A percentile compares a stretch with the other conserved stretches of the same genome.
These are phyloP conservation scores for Mrakia hoshinonis DNA, from an alignment of 768 basidiomycete species.

Conservation along the genomic window DNA sequence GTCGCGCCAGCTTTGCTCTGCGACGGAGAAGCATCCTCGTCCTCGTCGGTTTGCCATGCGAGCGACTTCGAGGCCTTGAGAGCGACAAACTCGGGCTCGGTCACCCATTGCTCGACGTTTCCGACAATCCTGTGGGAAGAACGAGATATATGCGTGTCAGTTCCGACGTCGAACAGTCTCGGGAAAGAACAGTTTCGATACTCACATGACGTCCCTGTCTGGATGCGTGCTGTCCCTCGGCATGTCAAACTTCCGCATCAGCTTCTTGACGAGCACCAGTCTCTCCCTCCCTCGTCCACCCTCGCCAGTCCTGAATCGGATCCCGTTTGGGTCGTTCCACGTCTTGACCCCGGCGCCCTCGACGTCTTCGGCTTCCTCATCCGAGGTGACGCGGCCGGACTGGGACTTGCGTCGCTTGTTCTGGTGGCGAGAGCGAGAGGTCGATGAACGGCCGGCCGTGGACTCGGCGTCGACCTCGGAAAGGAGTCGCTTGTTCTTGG, in stretches of 20 bases:
- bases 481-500: conserved; percentile 14
- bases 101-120: conserved; percentile 24
- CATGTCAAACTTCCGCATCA: conserved; percentile 24
- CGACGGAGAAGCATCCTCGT: neutral
- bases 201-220: conserved; percentile 12
- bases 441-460: neutral
- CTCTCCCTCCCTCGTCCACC: conserved; percentile 18
- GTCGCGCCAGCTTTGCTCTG: neutral
- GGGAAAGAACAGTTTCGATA: neutral
- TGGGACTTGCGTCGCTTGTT: conserved; percentile 16
- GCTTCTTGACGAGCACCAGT: conserved; percentile 27
- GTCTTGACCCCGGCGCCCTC: neutral
- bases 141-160: neutral
- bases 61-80: conserved; percentile 22
- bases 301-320: conserved; percentile 17
- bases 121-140: conserved; percentile 12
- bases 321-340: conserved; percentile 23
- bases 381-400: neutral
- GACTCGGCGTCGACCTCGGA: conserved; percentile 24
- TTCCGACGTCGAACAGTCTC: neutral
- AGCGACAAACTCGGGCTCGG: conserved; percentile 15
- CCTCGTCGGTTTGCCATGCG: conserved; percentile 28
- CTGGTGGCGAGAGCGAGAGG: neutral
- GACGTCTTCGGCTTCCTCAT: neutral
- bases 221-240: conserved; percentile 19